These are phyloP conservation scores for Marasmius sp. DNA, from an alignment of 1,284 basidiomycete genomes.

Conservation along the genomic window DNA sequence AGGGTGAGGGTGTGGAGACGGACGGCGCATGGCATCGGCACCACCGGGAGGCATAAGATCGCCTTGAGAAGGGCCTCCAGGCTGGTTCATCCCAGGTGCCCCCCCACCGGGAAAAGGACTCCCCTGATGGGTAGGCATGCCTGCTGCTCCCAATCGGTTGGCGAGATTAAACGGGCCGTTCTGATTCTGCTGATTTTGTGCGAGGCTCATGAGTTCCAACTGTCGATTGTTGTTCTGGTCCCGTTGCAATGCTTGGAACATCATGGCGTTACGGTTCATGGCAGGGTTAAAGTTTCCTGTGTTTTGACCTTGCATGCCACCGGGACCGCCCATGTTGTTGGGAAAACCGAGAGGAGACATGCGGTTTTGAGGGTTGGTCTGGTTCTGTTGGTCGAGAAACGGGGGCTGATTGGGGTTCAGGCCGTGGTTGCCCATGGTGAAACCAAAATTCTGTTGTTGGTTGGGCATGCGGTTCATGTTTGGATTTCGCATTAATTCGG, in stretches of 20 bases:
- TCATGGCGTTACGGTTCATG: conserved; percentile 30
- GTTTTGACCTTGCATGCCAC: conserved; percentile 22
- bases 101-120: conserved; percentile 15
- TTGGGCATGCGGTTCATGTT: conserved; percentile 35
- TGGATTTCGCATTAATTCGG: conserved; percentile 47
- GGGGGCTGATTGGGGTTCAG: conserved; percentile 29
- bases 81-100: conserved; percentile 11
- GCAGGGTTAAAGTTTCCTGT: conserved; percentile 30
- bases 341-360: conserved; percentile 41
- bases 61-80: background rate
- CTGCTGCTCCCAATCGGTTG: conserved; percentile 35
- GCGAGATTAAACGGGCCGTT: conserved; percentile 38
- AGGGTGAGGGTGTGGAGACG: conserved; percentile 45
- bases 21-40: conserved; percentile 40
- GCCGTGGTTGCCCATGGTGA: conserved; percentile 20
- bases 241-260: conserved; percentile 38
- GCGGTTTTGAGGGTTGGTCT: conserved; percentile 34
- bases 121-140: conserved; percentile 7
- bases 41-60: conserved; percentile 25
- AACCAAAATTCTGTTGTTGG: conserved; percentile 44
- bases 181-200: conserved; percentile 48
- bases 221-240: conserved; percentile 38
- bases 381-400: conserved; percentile 43
- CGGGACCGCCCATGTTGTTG: conserved; percentile 17
- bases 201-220: conserved; percentile 45